Base-by-base conservation (phyloP, 2,329 filamentous ascomycete species). In the Stachybotrys chlorohalonatus region DNA sequence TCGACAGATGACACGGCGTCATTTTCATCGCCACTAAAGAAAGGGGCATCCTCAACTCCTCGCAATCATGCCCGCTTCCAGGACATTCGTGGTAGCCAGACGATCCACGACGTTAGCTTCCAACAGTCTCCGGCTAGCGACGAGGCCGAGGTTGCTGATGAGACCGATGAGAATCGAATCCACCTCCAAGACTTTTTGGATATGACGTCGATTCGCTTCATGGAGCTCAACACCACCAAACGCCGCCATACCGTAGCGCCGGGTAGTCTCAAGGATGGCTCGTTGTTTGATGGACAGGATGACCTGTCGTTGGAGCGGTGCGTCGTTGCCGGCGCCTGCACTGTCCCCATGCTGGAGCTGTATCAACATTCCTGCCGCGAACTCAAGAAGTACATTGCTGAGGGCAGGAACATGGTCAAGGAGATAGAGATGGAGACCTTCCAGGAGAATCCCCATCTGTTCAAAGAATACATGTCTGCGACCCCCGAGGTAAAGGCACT, bases 211-310 rank as follows among this genome's bases (percentile, higher is more conserved):
- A 96, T 99, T 64, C 89, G 92, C 53, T 99, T 99, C 73, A 96
- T 99, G 89, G 94, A 99, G 67, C 78, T 99, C 52, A 96, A 87
- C n/a, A 96, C 93, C 0, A 96, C 92, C 1, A 97, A 97, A 68
- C 81, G 93, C 60, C 82, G 94, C 54, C 88, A 95, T 63, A 97
- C 93, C 0, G 84, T 87, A 49, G 87, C 82, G 3, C 85, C 85
- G 13, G 68, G 75, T 53, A 63, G 70, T 11, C 66, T 75, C 17
- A 74, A 72, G 52, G 73, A 78, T 48, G 73, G 73, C 24, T 65
- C 70, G 7, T 61, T 70, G 6, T 63, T 67, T 6, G 72, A 71
- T 45, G 72, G 63, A 7, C 72, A 76, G 56, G 80, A 83, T 31
- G 78, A 82, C 48, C 61, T 80, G 53, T 80, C 80, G 5, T 75